Percentiles rank a stretch among this genome's conserved stretches.
Evolutionary conservation across 2,329 filamentous ascomycete genomes (phyloP).

Genomic region (Fusarium euwallaceae): DNA sequence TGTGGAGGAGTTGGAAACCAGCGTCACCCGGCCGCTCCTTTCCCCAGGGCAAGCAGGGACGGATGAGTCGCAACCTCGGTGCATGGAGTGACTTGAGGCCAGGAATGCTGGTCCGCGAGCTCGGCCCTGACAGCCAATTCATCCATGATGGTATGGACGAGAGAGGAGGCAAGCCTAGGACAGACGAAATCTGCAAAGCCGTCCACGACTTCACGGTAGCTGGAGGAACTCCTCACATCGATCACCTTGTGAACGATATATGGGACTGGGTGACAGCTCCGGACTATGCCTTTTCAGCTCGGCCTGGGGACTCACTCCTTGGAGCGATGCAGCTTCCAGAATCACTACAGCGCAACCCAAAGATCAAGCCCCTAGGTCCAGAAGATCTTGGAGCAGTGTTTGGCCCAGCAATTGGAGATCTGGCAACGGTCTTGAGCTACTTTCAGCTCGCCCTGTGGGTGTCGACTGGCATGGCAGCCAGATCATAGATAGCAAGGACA

Average conservation of each 20-base stretch:
- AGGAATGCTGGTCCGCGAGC: neutral
- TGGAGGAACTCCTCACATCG: neutral
- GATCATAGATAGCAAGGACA: neutral
- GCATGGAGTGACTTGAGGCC: neutral
- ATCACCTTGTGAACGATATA: neutral
- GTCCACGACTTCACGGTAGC: neutral
- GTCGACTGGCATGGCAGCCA: neutral
- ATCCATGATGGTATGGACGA: neutral
- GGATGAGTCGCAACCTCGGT: neutral
- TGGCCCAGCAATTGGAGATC: neutral
- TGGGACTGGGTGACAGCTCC: neutral
- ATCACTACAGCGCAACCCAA: neutral
- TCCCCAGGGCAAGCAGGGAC: neutral
- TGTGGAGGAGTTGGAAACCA: neutral
- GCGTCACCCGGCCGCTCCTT: neutral
- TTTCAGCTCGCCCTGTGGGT: conserved; percentile 2
- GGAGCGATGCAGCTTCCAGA: neutral
- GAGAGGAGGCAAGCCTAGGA: neutral
- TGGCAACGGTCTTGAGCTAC: neutral
- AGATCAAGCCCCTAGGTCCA: neutral
- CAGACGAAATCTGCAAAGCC: neutral
- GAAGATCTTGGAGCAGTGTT: neutral
- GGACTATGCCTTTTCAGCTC: neutral
- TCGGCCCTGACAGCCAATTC: neutral
- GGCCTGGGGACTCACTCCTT: neutral